Conservation (phyloP, 805 yeast genomes). For the Hanseniaspora lindneri region DNA sequence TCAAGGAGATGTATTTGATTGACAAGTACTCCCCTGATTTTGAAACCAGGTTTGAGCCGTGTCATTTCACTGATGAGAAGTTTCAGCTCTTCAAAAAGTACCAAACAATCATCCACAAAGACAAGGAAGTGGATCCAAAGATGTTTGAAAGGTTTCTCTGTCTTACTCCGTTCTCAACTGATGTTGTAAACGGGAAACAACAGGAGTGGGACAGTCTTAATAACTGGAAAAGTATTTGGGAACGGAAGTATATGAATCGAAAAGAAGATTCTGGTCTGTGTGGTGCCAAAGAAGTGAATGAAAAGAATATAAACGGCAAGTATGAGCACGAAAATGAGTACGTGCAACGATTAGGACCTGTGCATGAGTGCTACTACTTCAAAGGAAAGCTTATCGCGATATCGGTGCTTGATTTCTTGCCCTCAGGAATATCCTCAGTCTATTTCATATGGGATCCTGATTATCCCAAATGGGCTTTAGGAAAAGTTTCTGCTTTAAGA, state of each 20-base stretch:
- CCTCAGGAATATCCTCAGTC: slow-evolving; percentile 66
- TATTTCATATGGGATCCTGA: slow-evolving; percentile 86
- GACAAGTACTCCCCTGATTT: slow-evolving; percentile 28
- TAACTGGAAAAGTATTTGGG: slow-evolving; percentile 30
- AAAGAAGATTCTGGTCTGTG: neutral
- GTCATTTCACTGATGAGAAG: slow-evolving; percentile 45
- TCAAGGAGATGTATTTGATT: slow-evolving; percentile 31
- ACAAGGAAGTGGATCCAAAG: slow-evolving; percentile 35
- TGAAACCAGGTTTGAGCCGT: slow-evolving; percentile 41
- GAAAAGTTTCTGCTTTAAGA: slow-evolving; percentile 62
- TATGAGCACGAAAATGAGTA: slow-evolving; percentile 18
- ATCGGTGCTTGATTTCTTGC: slow-evolving; percentile 66
- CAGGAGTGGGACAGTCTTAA: slow-evolving; percentile 25
- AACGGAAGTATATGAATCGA: slow-evolving; percentile 6
- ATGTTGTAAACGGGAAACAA: slow-evolving; percentile 20
- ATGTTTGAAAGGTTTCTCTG: slow-evolving; percentile 61
- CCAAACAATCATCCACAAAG: slow-evolving; percentile 61
- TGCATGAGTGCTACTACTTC: slow-evolving; percentile 67
- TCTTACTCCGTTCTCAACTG: slow-evolving; percentile 44
- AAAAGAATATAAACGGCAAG: neutral
- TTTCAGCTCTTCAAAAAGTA: slow-evolving; percentile 52
- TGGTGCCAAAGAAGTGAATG: neutral
- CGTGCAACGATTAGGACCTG: slow-evolving; percentile 40
- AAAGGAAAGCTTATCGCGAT: slow-evolving; percentile 56
- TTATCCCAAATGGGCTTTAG: slow-evolving; percentile 54